A percentile compares a stretch with the other conserved stretches of the same genome.
Conservation (phyloP, 2,329 filamentous ascomycete species). For the Amphichorda felina region DNA sequence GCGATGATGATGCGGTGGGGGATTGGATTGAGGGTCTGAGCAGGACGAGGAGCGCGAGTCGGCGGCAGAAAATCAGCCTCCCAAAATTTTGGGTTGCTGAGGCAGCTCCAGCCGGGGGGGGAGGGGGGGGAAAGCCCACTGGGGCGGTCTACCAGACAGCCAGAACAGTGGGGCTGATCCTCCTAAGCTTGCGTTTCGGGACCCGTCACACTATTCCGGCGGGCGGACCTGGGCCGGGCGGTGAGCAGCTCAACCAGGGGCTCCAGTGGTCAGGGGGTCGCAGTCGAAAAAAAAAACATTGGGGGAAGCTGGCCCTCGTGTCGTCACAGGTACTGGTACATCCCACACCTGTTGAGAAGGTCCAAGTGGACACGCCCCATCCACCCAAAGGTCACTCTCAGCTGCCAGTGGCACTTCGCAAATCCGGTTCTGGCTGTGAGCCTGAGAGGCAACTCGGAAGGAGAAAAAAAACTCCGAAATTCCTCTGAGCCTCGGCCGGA, state of each 20-base stretch:
- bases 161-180: too few relatives aligned
- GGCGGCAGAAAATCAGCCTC: conserved; percentile 3
- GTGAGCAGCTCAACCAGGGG: not conserved
- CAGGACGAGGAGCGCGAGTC: not conserved
- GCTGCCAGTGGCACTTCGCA: too few relatives aligned
- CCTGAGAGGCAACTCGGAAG: too few relatives aligned
- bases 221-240: not conserved
- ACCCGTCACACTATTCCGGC: too few relatives aligned
- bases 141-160: too few relatives aligned
- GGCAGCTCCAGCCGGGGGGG: too few relatives aligned
- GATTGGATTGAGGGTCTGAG: conserved; percentile 1
- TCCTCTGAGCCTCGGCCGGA: too few relatives aligned
- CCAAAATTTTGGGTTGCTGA: not conserved
- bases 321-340: conserved; percentile 3
- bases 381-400: too few relatives aligned
- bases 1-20: conserved; percentile 3
- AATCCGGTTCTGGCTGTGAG: too few relatives aligned
- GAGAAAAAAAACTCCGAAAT: too few relatives aligned
- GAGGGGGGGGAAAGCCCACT: too few relatives aligned
- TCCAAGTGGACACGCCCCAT: conserved; percentile 2
- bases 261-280: not conserved
- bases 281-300: conserved; percentile 4
- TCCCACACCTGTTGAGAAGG: conserved; percentile 3
- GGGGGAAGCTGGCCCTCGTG: conserved; percentile 1
- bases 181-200: too few relatives aligned